A percentile compares a stretch with the other conserved stretches of the same genome.
These are phyloP conservation scores for Colletotrichum liriopes DNA, from an alignment of 2,329 filamentous ascomycete species.

Conservation along the genomic window DNA sequence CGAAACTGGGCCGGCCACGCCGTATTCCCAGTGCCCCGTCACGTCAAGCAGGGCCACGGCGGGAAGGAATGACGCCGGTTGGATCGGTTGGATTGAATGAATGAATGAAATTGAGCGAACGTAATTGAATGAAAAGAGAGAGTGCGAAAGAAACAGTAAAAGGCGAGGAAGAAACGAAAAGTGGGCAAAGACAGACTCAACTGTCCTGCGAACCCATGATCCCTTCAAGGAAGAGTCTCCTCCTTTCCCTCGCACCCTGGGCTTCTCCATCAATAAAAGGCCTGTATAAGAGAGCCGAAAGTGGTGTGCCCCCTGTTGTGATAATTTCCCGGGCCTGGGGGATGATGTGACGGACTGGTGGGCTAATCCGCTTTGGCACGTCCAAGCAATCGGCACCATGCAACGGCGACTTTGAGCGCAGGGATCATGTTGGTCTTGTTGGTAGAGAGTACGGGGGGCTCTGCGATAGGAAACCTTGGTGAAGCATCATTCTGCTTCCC, in stretches of 20 bases:
- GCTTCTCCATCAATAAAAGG: slow-evolving; percentile 35
- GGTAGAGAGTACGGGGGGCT: neutral
- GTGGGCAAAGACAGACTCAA: slow-evolving; percentile 32
- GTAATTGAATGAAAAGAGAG: slow-evolving; percentile 10
- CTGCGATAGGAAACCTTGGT: neutral
- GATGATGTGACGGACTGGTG: slow-evolving; percentile 38
- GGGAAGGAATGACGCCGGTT: slow-evolving; percentile 27
- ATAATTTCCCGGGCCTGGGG: slow-evolving; percentile 40
- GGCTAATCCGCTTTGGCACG: slow-evolving; percentile 41
- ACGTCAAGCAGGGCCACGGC: neutral
- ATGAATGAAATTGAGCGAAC: slow-evolving; percentile 17
- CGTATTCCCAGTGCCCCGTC: neutral
- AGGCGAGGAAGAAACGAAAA: slow-evolving; percentile 32
- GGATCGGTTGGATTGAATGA: slow-evolving; percentile 13
- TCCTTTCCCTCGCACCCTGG: neutral
- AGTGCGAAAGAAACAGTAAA: slow-evolving; percentile 1
- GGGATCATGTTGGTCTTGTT: slow-evolving; percentile 21
- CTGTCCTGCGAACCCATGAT: slow-evolving; percentile 29
- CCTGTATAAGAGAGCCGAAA: slow-evolving; percentile 28
- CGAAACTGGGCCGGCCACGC: slow-evolving; percentile 11
- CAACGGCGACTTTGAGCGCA: slow-evolving; percentile 24
- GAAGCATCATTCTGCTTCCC: neutral
- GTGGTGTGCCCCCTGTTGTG: slow-evolving; percentile 41
- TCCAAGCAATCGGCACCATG: slow-evolving; percentile 40
- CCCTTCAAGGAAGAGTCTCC: slow-evolving; percentile 14